Evolutionary conservation across 1,284 basidiomycete species (phyloP), one percentile per base, ranked within the genome.

Genomic region (Tilletiopsis washingtonensis): DNA sequence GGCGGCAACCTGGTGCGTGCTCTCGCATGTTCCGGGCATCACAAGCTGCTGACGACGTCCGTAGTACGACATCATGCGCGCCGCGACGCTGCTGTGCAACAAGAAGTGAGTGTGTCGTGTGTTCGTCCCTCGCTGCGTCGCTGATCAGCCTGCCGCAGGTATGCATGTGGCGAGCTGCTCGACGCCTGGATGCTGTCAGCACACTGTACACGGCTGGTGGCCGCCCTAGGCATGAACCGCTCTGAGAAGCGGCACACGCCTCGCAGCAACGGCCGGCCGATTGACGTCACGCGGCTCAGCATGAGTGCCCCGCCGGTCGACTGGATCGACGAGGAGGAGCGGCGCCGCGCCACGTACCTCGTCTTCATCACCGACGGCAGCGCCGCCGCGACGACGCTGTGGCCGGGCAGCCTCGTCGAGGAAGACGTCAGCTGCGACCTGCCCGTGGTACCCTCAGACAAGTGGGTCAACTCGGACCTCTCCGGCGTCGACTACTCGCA

Each of bases 151-250:
- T n/a, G n/a, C n/a, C n/a, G n/a, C n/a, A n/a, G n/a, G n/a, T 66
- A 63, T 49, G 48, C 56, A 49, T 49, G 52, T 45, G 61, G 61
- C 32, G 53, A 51, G 19, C 54, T 61, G 37, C 53, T 66, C 40
- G 63, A 66, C 27, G 61, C 59, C 39, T 66, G 63, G 63, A 59
- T 60, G 49, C 36, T 50, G 12, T 50, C 60, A 1, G 59, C 17
- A 17, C 14, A 27, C 25, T 21, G n/a, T n/a, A 47, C 46, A 3
- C 27, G 34, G 7, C 7, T 42, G 20, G 11, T 37, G n/a, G 34
- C 39, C 34, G 32, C 34, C 42, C 37, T 47, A n/a, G 17, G 26
- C 5, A 12, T 47, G n/a, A 44, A 47, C 39, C 46, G 46, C 9
- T 15, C n/a, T 9, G 9, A n/a, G 9, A 34, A n/a, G 4, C 15